Conservation (phyloP, 805 yeast species). For the Yarrowia keelungensis region DNA sequence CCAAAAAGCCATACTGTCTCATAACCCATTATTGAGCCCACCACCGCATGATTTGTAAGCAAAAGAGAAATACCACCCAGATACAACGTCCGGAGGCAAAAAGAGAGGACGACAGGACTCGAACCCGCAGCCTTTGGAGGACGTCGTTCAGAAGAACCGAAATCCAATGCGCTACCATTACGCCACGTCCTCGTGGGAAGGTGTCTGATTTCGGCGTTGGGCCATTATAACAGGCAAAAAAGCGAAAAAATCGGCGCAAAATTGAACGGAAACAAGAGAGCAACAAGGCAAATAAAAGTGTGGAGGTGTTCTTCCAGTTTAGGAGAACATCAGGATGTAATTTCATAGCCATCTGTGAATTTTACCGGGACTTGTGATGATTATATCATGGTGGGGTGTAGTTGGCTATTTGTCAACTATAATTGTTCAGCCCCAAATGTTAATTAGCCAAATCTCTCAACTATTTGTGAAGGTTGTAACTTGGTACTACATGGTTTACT, state of each 20-base stretch:
- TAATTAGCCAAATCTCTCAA: too few relatives aligned
- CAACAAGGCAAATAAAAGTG: too few relatives aligned
- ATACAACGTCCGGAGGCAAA: background rate
- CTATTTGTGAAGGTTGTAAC: too few relatives aligned
- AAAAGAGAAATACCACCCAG: constrained; percentile 46
- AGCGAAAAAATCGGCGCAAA: background rate
- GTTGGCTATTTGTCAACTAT: too few relatives aligned
- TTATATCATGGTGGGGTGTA: too few relatives aligned
- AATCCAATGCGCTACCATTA: constrained; percentile 38
- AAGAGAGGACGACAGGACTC: constrained; percentile 38
- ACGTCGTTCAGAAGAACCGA: constrained; percentile 38
- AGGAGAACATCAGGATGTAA: too few relatives aligned
- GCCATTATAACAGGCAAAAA: background rate
- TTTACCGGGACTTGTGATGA: too few relatives aligned
- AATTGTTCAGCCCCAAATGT: too few relatives aligned
- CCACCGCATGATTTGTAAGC: constrained; percentile 50
- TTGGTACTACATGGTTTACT: too few relatives aligned
- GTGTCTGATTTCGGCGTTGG: background rate
- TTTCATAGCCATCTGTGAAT: too few relatives aligned
- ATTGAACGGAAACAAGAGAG: too few relatives aligned
- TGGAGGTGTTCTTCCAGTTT: too few relatives aligned
- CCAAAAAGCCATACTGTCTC: background rate
- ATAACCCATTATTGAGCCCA: background rate
- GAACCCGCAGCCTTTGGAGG: constrained; percentile 39
- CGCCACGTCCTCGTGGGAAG: constrained; percentile 26